phyloP scores from a whole-genome alignment of 139 green algal species.

The Chlorella vulgaris region DNA sequence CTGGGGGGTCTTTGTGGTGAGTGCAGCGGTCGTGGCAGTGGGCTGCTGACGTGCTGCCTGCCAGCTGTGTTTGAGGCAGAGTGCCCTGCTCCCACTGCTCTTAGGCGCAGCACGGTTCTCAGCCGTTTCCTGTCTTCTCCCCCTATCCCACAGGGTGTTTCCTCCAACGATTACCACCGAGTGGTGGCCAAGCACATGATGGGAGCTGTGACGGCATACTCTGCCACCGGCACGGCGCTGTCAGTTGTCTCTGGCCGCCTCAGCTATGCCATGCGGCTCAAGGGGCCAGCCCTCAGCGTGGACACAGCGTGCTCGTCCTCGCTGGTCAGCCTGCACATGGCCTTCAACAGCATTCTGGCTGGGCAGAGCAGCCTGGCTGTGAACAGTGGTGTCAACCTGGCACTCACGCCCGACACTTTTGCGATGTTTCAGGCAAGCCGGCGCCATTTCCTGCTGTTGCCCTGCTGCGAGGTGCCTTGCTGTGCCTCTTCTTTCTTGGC shows the following conservation, averaged over 20 bases:
- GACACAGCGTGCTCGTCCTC: slow-evolving; percentile 88
- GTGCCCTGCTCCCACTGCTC: too few species aligned
- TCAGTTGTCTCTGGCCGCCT: slow-evolving; percentile 80
- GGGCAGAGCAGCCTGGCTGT: slow-evolving; percentile 41
- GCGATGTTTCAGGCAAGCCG: slow-evolving; percentile 53
- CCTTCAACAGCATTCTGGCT: slow-evolving; percentile 39
- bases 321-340: slow-evolving; percentile 76
- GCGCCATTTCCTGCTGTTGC: not conserved
- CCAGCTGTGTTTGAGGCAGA: too few species aligned
- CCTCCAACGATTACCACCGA: slow-evolving; percentile 48
- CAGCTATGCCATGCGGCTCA: slow-evolving; percentile 76
- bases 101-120: too few species aligned
- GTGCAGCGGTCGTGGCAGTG: not conserved
- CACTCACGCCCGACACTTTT: slow-evolving; percentile 54
- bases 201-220: slow-evolving; percentile 64
- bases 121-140: not conserved
- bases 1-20: slow-evolving; percentile 54
- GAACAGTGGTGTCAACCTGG: slow-evolving; percentile 81
- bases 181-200: slow-evolving; percentile 22
- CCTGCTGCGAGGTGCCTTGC: not conserved
- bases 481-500: not conserved
- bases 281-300: slow-evolving; percentile 73
- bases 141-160: slow-evolving; percentile 22
- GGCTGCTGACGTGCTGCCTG: too few species aligned
- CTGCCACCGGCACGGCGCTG: slow-evolving; percentile 43